Conservation (phyloP, 495 filamentous ascomycete species). For the Penicillium herquei region DNA sequence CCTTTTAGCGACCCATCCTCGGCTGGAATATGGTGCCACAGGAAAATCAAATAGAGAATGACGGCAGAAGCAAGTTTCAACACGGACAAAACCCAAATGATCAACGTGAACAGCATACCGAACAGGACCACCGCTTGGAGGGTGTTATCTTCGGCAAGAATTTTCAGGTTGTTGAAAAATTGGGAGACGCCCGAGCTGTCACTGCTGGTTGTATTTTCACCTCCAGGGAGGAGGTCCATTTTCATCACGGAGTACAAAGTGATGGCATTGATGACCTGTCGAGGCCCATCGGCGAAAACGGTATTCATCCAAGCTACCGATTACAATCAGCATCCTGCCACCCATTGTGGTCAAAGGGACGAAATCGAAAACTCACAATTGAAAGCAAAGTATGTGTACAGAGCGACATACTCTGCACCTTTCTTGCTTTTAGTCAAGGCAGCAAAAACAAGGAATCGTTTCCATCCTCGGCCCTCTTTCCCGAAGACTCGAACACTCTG, state of each 20-base stretch:
- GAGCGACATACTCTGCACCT: constrained; percentile 83
- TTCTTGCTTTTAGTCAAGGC: constrained; percentile 90
- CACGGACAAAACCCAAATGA: constrained; percentile 84
- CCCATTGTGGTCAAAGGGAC: neutral
- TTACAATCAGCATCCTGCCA: constrained; percentile 14
- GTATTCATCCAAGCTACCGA: constrained; percentile 77
- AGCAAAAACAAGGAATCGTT: constrained; percentile 86
- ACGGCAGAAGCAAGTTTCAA: constrained; percentile 70
- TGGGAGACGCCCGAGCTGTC: constrained; percentile 51
- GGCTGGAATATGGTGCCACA: constrained; percentile 84
- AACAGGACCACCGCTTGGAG: constrained; percentile 77
- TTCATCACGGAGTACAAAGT: constrained; percentile 79
- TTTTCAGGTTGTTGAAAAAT: constrained; percentile 74
- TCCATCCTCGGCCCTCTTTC: constrained; percentile 67
- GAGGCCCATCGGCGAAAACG: constrained; percentile 84
- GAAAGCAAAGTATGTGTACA: constrained; percentile 94
- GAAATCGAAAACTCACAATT: constrained; percentile 58
- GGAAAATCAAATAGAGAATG: constrained; percentile 78
- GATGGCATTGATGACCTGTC: constrained; percentile 83
- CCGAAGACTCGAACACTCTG: constrained; percentile 70
- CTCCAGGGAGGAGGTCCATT: constrained; percentile 63
- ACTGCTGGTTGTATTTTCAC: constrained; percentile 47
- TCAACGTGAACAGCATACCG: constrained; percentile 86
- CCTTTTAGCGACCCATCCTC: constrained; percentile 73
- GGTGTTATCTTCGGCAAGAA: constrained; percentile 66